Base-by-base conservation (phyloP, 352 stramenopile genomes). In the Phytophthora citricola region DNA sequence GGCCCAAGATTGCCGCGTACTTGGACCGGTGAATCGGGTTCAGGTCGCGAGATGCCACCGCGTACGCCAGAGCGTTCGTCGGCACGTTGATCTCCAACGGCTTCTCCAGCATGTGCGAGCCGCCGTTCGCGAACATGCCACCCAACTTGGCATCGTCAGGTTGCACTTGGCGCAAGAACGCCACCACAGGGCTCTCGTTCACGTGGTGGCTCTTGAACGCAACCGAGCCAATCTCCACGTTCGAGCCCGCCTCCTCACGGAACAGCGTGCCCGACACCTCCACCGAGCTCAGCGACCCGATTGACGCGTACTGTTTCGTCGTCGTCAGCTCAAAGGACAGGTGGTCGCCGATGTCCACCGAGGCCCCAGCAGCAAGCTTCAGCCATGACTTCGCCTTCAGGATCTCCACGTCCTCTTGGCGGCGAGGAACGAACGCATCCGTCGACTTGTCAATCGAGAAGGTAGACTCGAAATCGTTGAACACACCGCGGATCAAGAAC, bases 11-110 rank as follows among this genome's bases (percentile, higher is more conserved):
- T 0, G 88, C 90, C 14, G 87, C 74, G 49, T 93, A 91, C 47
- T 71, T 75, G 10, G 87, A 94, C 4, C 89, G 84, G 57, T 97
- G 87, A 52, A 97, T 97, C 32, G 90, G 84, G 69, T 97, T 97
- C 66, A 95, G 51, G 51, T 97, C 90, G 27, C 87, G 82, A 36
- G 88, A 96, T 26, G 88, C 87, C 6, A 91, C 74, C 0, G 90
- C 88, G 53, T 97, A 97, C 3, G 62, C 73, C 12, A 91, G 63
- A 12, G 86, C 87, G 48, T 78, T 79, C 15, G 58, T 66, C 5
- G 90, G 90, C 3, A 93, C 86, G 6, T 82, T 51, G 38, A 94
- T 92, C 34, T 80, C 72, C 17, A 90, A 17, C 5, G 90, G 90
- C 66, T 76, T 81, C 46, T 88, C 81, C 3, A 94, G 46, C 55